Conservation (phyloP, 352 stramenopile species). For the Phytopythium chamaehyphon region DNA sequence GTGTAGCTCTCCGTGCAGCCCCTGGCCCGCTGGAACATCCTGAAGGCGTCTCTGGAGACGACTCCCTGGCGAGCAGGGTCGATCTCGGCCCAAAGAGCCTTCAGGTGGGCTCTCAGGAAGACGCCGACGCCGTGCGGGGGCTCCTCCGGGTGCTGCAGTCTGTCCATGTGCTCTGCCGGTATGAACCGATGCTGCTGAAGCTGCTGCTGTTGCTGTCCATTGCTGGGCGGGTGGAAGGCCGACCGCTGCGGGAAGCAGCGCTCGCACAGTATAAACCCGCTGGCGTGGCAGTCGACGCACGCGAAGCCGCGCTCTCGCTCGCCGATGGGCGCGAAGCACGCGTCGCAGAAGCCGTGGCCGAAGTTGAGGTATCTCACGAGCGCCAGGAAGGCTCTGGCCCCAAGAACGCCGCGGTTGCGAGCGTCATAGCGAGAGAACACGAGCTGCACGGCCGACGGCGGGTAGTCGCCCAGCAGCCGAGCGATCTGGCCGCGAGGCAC, state of each 20-base stretch:
- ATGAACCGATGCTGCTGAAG: constrained; percentile 26
- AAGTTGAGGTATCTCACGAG: constrained; percentile 44
- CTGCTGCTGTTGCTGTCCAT: neutral
- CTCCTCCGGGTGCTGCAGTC: constrained; percentile 27
- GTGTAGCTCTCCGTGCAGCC: constrained; percentile 31
- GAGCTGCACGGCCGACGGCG: constrained; percentile 22
- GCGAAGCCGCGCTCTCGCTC: constrained; percentile 32
- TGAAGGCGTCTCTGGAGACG: constrained; percentile 22
- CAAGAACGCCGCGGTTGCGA: constrained; percentile 22
- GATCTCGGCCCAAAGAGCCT: constrained; percentile 22
- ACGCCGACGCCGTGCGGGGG: constrained; percentile 28
- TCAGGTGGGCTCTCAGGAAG: constrained; percentile 25
- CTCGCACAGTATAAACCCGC: constrained; percentile 29
- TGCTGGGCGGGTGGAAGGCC: constrained; percentile 14
- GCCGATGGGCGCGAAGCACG: constrained; percentile 30
- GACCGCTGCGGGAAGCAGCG: constrained; percentile 24
- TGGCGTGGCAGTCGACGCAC: constrained; percentile 27
- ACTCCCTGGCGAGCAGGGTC: constrained; percentile 17
- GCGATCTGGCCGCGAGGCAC: constrained; percentile 28
- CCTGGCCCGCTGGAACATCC: constrained; percentile 18
- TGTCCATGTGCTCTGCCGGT: constrained; percentile 24
- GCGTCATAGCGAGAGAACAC: constrained; percentile 31
- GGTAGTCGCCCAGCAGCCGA: constrained; percentile 24
- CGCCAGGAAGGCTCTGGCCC: constrained; percentile 27
- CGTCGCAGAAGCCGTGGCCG: constrained; percentile 37